These are phyloP conservation scores for Funneliformis caledonium DNA, from an alignment of 371 early-diverging fungal genomes.

Conservation along the genomic window DNA sequence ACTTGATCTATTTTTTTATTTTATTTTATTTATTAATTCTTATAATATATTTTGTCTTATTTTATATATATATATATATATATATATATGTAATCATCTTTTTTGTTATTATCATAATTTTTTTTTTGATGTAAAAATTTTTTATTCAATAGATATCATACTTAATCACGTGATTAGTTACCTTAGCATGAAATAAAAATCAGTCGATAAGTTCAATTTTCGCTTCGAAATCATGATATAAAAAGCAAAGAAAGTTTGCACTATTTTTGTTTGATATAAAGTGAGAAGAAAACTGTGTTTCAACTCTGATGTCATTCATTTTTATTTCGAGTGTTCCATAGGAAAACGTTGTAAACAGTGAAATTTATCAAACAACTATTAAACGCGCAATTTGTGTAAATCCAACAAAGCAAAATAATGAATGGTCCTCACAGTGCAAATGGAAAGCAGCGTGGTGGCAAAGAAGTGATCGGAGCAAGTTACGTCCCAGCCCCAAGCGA, in stretches of 20 bases:
- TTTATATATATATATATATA: no score
- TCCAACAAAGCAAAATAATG: not conserved
- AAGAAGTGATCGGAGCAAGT: not conserved
- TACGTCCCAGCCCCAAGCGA: slow-evolving; percentile 14
- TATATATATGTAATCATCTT: no score
- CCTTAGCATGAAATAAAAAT: not conserved
- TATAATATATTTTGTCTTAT: no score
- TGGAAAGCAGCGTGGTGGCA: not conserved
- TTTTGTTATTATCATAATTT: no score
- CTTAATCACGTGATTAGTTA: not conserved
- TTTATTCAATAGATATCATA: not conserved
- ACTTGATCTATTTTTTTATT: no score
- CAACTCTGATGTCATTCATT: slow-evolving; percentile 3
- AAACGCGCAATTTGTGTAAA: not conserved
- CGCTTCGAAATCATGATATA: not conserved
- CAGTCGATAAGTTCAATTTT: not conserved
- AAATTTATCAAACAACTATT: not conserved
- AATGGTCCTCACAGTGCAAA: not conserved
- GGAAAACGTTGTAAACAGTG: not conserved
- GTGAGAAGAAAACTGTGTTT: not conserved
- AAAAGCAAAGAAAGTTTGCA: not conserved
- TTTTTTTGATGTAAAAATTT: no score
- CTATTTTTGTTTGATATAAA: not conserved
- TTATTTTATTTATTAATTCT: no score
- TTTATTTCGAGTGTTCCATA: not conserved